Evolutionary conservation across 805 yeast genomes (phyloP).

Genomic region (Deakozyma indianensis): DNA sequence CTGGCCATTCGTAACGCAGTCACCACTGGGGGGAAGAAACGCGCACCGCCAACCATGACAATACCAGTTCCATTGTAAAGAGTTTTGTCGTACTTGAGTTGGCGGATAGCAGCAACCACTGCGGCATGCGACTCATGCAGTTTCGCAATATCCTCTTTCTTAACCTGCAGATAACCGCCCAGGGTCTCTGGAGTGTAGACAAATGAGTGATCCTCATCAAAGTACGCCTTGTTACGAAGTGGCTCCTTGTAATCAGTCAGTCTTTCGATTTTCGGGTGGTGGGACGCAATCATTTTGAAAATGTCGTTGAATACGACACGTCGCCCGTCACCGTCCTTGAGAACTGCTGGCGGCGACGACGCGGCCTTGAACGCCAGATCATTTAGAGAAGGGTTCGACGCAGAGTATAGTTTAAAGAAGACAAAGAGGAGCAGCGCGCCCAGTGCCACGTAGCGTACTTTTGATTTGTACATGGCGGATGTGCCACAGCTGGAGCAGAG

Average conservation of each 20-base stretch:
- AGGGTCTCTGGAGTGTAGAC: conserved; percentile 2
- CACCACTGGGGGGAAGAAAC: conserved; percentile 56
- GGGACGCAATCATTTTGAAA: background rate
- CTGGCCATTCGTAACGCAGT: conserved; percentile 52
- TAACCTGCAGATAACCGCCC: conserved; percentile 9
- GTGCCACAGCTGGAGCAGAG: background rate
- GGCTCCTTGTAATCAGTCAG: background rate
- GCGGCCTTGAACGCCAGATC: background rate
- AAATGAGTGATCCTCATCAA: conserved; percentile 1
- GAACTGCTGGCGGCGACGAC: background rate
- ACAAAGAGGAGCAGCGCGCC: background rate
- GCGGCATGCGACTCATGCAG: conserved; percentile 6
- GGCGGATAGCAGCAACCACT: conserved; percentile 4
- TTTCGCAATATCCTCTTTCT: conserved; percentile 5
- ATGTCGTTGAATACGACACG: background rate
- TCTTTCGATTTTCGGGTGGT: background rate
- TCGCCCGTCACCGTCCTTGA: background rate
- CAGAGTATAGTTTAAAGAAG: background rate
- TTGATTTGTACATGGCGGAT: background rate
- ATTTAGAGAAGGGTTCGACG: background rate
- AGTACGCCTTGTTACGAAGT: background rate
- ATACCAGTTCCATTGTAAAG: conserved; percentile 32
- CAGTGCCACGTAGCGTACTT: background rate
- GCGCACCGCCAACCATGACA: conserved; percentile 71
- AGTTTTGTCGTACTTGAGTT: conserved; percentile 1